phyloP scores from a whole-genome alignment of 192 early-diverging fungal genomes.

The Mortierella antarctica region DNA sequence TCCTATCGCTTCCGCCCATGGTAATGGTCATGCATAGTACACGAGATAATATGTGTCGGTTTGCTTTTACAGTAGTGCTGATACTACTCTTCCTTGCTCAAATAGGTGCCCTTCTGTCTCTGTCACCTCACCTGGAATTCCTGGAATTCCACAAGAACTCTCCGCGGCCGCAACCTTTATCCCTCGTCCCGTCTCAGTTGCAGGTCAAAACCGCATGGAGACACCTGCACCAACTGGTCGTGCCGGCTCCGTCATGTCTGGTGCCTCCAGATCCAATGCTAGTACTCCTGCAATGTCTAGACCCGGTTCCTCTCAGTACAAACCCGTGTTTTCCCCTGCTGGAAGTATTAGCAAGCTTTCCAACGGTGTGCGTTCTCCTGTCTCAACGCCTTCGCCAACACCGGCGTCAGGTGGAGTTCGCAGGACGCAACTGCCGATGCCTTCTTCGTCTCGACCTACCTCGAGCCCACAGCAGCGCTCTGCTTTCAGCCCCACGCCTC shows the following conservation, averaged over 20 bases:
- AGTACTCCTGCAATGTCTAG: constrained; percentile 33
- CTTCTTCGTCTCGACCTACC: constrained; percentile 10
- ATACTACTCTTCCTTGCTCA: not conserved
- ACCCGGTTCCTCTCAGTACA: constrained; percentile 10
- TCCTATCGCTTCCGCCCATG: constrained; percentile 28
- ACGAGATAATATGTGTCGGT: no score
- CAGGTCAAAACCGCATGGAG: constrained; percentile 23
- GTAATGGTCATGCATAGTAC: not conserved
- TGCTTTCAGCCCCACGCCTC: constrained; percentile 20
- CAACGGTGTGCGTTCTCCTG: constrained; percentile 23
- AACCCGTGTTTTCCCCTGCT: constrained; percentile 42
- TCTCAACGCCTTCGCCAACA: constrained; percentile 9
- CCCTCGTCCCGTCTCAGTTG: constrained; percentile 35
- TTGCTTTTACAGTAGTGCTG: no score
- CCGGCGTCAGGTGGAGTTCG: constrained; percentile 4
- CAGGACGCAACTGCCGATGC: constrained; percentile 38
- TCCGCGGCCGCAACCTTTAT: constrained; percentile 23
- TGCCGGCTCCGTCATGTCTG: constrained; percentile 26
- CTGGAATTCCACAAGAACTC: constrained; percentile 33
- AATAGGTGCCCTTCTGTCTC: constrained; percentile 50
- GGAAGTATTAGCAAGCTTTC: constrained; percentile 46
- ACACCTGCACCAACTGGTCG: constrained; percentile 12
- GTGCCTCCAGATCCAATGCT: constrained; percentile 17
- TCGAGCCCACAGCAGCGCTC: constrained; percentile 5
- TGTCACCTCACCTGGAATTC: constrained; percentile 43